Percentiles rank a stretch among this genome's conserved stretches.
Conservation (phyloP, 441 rosid genomes). For the Erodium texanum region DNA sequence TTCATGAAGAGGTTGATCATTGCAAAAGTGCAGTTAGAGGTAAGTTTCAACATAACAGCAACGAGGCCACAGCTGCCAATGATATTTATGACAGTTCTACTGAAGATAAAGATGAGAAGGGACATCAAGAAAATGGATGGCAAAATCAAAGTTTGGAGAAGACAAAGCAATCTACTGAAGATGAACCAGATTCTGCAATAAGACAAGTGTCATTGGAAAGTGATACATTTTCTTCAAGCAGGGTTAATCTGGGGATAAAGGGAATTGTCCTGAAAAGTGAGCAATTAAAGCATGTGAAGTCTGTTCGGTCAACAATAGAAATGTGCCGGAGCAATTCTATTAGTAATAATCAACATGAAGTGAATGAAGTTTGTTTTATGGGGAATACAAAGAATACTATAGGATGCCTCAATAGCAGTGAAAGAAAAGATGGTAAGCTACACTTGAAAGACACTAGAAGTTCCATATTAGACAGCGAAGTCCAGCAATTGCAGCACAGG, state of each 20-base stretch:
- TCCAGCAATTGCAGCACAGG: constrained; percentile 58
- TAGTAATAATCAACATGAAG: constrained; percentile 29
- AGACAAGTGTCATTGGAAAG: constrained; percentile 44
- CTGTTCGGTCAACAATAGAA: constrained; percentile 62
- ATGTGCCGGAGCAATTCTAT: constrained; percentile 30
- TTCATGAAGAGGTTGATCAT: constrained; percentile 17
- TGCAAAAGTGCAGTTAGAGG: background rate
- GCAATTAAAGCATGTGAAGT: constrained; percentile 53
- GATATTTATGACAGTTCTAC: constrained; percentile 18
- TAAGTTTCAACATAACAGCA: constrained; percentile 12
- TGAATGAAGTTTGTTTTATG: constrained; percentile 11
- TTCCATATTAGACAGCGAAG: constrained; percentile 48
- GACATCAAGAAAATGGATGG: constrained; percentile 24
- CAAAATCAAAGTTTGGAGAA: constrained; percentile 22
- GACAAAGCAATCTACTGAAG: constrained; percentile 29
- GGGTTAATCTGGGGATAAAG: constrained; percentile 17
- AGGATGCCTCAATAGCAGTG: constrained; percentile 30
- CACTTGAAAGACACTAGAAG: constrained; percentile 35
- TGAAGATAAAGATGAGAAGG: constrained; percentile 22
- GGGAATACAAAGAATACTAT: background rate
- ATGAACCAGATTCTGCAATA: constrained; percentile 33
- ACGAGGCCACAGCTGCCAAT: constrained; percentile 14
- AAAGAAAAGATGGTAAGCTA: constrained; percentile 44
- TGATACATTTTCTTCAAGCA: constrained; percentile 33
- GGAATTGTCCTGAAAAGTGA: constrained; percentile 34